Percentiles rank a stretch among this genome's conserved stretches.
Evolutionary conservation across 2,329 filamentous ascomycete species (phyloP).

Genomic region (Epichloe festucae): DNA sequence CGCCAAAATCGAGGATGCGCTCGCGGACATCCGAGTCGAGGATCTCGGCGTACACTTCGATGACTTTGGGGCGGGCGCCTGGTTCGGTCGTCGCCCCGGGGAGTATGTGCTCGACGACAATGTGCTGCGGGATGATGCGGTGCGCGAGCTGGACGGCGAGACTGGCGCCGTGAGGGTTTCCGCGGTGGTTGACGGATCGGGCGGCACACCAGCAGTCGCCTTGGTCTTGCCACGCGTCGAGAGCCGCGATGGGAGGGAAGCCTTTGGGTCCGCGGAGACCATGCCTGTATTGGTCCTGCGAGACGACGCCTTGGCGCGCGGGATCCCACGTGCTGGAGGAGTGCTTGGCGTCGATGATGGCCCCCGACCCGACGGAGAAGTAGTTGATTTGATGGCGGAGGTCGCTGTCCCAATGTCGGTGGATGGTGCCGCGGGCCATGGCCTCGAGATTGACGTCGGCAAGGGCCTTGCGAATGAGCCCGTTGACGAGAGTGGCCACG

Average conservation of each 20-base stretch:
- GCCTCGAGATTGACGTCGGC: constrained; percentile 33
- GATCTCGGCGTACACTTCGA: constrained; percentile 58
- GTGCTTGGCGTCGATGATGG: constrained; percentile 43
- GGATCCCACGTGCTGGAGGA: constrained; percentile 47
- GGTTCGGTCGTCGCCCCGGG: constrained; percentile 48
- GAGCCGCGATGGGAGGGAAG: constrained; percentile 37
- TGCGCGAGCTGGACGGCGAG: constrained; percentile 50
- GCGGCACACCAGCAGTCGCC: constrained; percentile 82
- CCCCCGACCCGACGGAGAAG: constrained; percentile 53
- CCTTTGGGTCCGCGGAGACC: constrained; percentile 10
- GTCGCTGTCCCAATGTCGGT: constrained; percentile 27
- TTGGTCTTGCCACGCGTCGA: constrained; percentile 59
- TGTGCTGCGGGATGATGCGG: constrained; percentile 49
- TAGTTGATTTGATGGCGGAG: constrained; percentile 56
- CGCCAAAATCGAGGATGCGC: constrained; percentile 30
- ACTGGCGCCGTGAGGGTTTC: constrained; percentile 41
- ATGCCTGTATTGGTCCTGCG: constrained; percentile 6
- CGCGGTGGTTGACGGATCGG: constrained; percentile 24
- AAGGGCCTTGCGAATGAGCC: constrained; percentile 29
- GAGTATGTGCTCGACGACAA: constrained; percentile 62
- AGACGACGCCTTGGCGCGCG: constrained; percentile 8
- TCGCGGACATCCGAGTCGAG: constrained; percentile 29
- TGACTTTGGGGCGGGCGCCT: constrained; percentile 47
- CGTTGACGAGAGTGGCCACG: constrained; percentile 26
- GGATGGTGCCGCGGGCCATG: constrained; percentile 33